Percentiles rank a stretch among this genome's conserved stretches.
phyloP scores from a whole-genome alignment of 2,329 filamentous ascomycete genomes.

The Hymenoscyphus albidus region DNA sequence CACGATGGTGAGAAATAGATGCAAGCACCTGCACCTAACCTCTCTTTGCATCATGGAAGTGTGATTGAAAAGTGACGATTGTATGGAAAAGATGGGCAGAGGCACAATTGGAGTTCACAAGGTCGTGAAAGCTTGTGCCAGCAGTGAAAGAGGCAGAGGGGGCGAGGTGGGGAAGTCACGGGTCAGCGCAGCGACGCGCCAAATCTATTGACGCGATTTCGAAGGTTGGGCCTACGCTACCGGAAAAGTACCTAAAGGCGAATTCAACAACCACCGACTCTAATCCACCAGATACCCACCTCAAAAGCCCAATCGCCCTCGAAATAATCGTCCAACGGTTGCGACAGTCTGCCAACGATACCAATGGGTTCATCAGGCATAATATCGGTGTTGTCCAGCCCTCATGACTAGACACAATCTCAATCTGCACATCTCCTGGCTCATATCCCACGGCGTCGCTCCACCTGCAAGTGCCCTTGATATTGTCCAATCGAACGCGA shows the following conservation, averaged over 20 bases:
- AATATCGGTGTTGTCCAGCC: constrained; percentile 21
- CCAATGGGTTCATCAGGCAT: constrained; percentile 26
- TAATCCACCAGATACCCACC: background rate
- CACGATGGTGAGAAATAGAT: background rate
- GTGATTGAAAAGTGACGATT: background rate
- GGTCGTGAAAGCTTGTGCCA: background rate
- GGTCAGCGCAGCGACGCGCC: no score
- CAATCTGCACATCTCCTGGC: constrained; percentile 34
- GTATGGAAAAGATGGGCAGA: background rate
- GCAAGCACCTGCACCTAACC: background rate
- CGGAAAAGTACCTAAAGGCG: background rate
- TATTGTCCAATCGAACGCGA: constrained; percentile 10
- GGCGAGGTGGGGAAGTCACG: no score
- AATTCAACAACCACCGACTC: background rate
- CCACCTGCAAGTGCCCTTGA: constrained; percentile 21
- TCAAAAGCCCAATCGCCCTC: background rate
- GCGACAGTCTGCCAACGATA: constrained; percentile 12
- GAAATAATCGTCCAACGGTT: background rate
- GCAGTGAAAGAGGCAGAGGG: background rate
- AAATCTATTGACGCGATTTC: background rate
- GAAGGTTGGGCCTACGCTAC: background rate
- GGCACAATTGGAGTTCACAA: background rate
- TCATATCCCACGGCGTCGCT: constrained; percentile 31
- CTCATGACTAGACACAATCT: constrained; percentile 38
- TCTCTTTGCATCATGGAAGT: background rate